Base-by-base conservation (phyloP, 2,329 filamentous ascomycete genomes). In the Fusarium pseudocircinatum region DNA sequence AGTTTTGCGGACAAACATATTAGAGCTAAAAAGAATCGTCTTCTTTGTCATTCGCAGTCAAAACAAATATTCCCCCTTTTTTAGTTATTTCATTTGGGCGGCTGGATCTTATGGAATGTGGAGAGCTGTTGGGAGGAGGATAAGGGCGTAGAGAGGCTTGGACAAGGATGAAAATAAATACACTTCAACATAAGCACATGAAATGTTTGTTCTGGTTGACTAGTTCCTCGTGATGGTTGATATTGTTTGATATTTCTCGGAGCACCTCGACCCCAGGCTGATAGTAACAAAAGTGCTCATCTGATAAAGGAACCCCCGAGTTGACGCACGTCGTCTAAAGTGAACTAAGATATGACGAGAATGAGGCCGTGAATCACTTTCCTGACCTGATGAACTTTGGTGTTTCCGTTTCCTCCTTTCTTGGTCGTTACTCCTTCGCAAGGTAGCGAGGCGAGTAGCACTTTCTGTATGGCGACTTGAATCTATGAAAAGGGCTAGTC, bases 21-120 rank as follows among this genome's bases (percentile, higher is more conserved):
- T 78, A 78, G 76, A 78, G 70, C 50, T 70, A 78, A 78, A 76
- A 78, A 77, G 72, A 76, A 75, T 58, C 63, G 63, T 76, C 65
- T 75, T 78, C 64, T 78, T 70, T 75, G 72, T 78, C 67, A 74
- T 73, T 70, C 72, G 66, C 62, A 72, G 62, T 74, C 66, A 66
- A 69, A 69, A 63, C 63, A 72, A 72, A 77, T 77, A 77, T 78
- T 67, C 74, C 75, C 73, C 70, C 58, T 40, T 69, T 68, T 65
- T 49, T 49, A 66, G 72, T 57, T 60, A 66, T 70, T 70, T 65
- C 44, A 67, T 74, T 52, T 60, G 57, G 69, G 67, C 53, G 65
- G 72, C 52, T 58, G 52, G 66, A 44, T 74, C 58, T 61, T 70
- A 42, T 44, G n/a, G 28, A 43, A n/a, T 24, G 56, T 40, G 49